A percentile compares a stretch with the other conserved stretches of the same genome.
These are phyloP conservation scores for Coemansia sp. DNA, from an alignment of 192 early-diverging fungal genomes.

Conservation along the genomic window DNA sequence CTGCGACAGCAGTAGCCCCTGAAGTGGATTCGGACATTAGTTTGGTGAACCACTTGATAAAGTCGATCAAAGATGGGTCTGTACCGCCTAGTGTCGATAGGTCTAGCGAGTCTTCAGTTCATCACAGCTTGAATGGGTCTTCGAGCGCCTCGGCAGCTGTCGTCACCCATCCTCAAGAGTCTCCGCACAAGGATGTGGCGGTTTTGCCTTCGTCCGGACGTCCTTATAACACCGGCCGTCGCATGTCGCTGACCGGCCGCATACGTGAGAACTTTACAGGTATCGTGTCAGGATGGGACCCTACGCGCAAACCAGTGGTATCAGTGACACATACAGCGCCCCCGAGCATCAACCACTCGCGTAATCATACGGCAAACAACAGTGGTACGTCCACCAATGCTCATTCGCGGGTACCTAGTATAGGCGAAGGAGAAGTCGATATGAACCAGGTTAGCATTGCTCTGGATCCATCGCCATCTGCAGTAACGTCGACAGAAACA, in stretches of 20 bases:
- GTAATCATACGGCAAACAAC: conserved; percentile 31
- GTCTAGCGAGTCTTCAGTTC: background rate
- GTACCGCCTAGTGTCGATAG: conserved; percentile 3
- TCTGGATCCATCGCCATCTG: background rate
- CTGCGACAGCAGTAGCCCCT: background rate
- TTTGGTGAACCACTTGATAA: conserved; percentile 33
- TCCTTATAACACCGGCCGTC: conserved; percentile 13
- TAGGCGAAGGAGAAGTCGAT: conserved; percentile 11
- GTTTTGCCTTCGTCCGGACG: conserved; percentile 8
- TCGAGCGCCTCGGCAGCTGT: background rate
- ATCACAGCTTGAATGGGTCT: background rate
- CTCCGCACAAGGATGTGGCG: background rate
- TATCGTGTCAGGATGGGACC: conserved; percentile 39
- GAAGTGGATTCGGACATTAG: conserved; percentile 14
- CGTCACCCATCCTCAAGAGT: background rate
- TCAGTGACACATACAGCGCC: conserved; percentile 38
- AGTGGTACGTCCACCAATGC: conserved; percentile 43
- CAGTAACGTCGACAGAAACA: background rate
- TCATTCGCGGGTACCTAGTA: conserved; percentile 43
- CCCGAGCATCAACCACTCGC: conserved; percentile 40
- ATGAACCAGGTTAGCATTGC: background rate
- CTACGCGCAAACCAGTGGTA: conserved; percentile 13
- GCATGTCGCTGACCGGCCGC: conserved; percentile 42
- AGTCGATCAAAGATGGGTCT: conserved; percentile 40
- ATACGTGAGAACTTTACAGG: conserved; percentile 47